phyloP scores from a whole-genome alignment of 305 asterid species.

The Plantago rigida region DNA sequence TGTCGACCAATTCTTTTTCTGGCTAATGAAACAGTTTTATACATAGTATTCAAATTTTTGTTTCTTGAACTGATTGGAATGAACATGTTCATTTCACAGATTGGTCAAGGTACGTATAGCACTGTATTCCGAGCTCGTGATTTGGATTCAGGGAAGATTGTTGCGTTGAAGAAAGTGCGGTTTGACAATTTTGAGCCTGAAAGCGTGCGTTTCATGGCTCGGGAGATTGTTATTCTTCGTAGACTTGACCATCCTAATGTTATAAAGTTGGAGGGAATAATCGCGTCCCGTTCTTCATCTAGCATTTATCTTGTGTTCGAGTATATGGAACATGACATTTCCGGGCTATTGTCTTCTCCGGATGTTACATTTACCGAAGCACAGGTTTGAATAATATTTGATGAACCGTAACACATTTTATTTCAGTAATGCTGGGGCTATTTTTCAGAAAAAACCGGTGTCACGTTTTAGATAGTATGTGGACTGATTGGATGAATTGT shows the following conservation, averaged over 20 bases:
- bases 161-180: conserved; percentile 84
- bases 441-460: too few species aligned
- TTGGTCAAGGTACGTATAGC: conserved; percentile 96
- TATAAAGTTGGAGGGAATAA: conserved; percentile 68
- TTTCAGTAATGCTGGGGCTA: too few species aligned
- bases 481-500: too few species aligned
- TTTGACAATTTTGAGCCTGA: conserved; percentile 93
- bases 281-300: conserved; percentile 72
- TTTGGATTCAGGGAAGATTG: conserved; percentile 65
- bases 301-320: conserved; percentile 91
- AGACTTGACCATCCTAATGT: conserved; percentile 86
- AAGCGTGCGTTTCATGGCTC: conserved; percentile 92
- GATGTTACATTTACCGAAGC: conserved; percentile 68
- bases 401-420: background rate
- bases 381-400: conserved; percentile 48
- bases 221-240: conserved; percentile 79
- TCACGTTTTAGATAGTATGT: too few species aligned
- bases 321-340: conserved; percentile 90
- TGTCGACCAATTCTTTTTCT: too few species aligned
- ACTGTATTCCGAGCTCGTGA: conserved; percentile 89
- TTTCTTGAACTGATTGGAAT: background rate
- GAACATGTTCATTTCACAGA: conserved; percentile 39
- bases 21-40: background rate
- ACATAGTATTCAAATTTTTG: background rate
- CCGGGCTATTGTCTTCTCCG: conserved; percentile 71